Percentiles rank a stretch among this genome's conserved stretches.
Conservation (phyloP, 257 asterid genomes). For the Paulownia fortunei region DNA sequence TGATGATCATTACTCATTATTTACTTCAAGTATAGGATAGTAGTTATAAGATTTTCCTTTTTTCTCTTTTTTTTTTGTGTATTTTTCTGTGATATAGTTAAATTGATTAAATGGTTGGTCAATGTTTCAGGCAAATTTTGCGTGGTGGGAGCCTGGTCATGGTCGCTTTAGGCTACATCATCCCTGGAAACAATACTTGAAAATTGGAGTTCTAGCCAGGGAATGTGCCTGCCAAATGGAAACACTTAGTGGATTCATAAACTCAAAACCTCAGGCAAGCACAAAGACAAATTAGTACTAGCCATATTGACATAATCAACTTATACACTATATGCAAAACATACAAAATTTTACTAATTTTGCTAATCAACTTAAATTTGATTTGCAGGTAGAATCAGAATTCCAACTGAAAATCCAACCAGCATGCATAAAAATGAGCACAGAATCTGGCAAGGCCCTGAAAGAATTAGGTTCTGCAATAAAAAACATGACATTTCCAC, state of each 20-base stretch:
- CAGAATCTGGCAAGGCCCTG: conserved; percentile 53
- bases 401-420: conserved; percentile 36
- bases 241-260: conserved; percentile 45
- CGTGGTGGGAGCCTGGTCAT: conserved; percentile 82
- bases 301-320: background rate
- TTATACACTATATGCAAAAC: too few relatives aligned
- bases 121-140: conserved; percentile 63
- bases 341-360: background rate
- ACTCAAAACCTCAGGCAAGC: conserved; percentile 46
- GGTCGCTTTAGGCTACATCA: conserved; percentile 53
- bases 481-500: conserved; percentile 45
- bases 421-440: conserved; percentile 49
- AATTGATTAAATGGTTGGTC: too few relatives aligned
- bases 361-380: background rate
- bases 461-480: conserved; percentile 51
- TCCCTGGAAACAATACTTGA: conserved; percentile 76
- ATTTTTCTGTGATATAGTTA: background rate
- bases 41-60: background rate
- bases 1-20: background rate
- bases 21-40: background rate
- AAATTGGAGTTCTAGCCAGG: conserved; percentile 51
- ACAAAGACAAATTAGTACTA: background rate
- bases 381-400: conserved; percentile 43
- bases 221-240: conserved; percentile 74
- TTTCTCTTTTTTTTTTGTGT: too few relatives aligned